phyloP scores from a whole-genome alignment of 768 basidiomycete genomes.

The Kwoniella heveanensis region DNA sequence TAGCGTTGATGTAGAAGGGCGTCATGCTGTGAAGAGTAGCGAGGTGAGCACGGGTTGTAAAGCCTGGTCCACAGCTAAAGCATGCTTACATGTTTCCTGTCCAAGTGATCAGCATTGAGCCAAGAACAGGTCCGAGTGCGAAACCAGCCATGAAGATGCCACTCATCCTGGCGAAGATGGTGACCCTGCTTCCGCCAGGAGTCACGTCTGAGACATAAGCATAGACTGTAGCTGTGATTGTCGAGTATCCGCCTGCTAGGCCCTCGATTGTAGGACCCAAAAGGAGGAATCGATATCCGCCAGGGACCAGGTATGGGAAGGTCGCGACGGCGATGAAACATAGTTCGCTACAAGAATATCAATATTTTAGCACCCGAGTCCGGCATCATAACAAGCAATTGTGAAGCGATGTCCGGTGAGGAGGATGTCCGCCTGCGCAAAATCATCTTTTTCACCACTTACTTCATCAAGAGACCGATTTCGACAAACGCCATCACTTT shows the following conservation, averaged over 20 bases:
- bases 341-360: slow-evolving; percentile 66
- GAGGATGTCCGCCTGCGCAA: neutral
- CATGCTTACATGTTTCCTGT: slow-evolving; percentile 58
- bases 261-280: slow-evolving; percentile 80
- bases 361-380: neutral
- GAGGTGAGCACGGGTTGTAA: neutral
- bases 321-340: slow-evolving; percentile 77
- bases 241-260: slow-evolving; percentile 76
- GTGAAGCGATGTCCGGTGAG: too few species aligned
- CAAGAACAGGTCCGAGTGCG: slow-evolving; percentile 74
- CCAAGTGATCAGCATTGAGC: slow-evolving; percentile 65
- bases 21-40: slow-evolving; percentile 53
- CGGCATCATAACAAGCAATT: too few species aligned
- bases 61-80: neutral
- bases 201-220: slow-evolving; percentile 59
- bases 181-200: slow-evolving; percentile 47
- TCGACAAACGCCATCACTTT: slow-evolving; percentile 69
- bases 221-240: slow-evolving; percentile 65
- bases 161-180: slow-evolving; percentile 64
- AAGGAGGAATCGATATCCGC: slow-evolving; percentile 68
- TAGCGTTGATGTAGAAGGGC: slow-evolving; percentile 70
- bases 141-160: slow-evolving; percentile 78
- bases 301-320: slow-evolving; percentile 64
- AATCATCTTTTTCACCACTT: slow-evolving; percentile 33
- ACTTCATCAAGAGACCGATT: slow-evolving; percentile 74